Evolutionary conservation across 306 rosid genomes (phyloP), one percentile per base, ranked within the genome.

Genomic region (Begonia masoniana): DNA sequence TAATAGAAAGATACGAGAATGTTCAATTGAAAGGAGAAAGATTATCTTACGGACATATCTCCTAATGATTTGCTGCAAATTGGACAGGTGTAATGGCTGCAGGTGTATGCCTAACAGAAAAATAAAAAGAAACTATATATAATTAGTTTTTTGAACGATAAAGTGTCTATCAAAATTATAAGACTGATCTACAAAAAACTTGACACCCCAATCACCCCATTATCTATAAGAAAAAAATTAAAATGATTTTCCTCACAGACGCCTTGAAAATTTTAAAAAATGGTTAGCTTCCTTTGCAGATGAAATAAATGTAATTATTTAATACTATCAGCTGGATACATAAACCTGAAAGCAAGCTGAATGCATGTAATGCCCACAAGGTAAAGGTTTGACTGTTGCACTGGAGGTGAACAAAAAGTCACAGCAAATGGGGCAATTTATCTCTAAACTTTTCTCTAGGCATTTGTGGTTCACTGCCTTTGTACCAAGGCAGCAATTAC

Each of bases 341-440:
- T 69, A 46, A 58, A 92, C 99, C 99, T 92, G 99, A 76, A 92
- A 92, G 78, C 99, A 92, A 70, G 95, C 93, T 36, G 99, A 92
- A 78, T 92, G 99, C 99, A 92, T 92, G 76, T 86, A 92, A 73
- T 92, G 99, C 52, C 99, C 99, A 74, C 99, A 92, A 12, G 96
- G 93, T 62, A 86, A 82, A 56, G 83, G 83, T 68, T 96, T 79
- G 68, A 92, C 95, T 6, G 96, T 76, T 52, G 94, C 92, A 77
- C 96, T 92, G 56, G 99, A 92, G 62, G 99, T 92, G 68, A 92
- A 92, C 12, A 92, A 68, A 71, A 81, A 84, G 15, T 92, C 99
- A 15, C 96, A 86, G 78, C 99, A 92, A 62, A 92, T 92, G 58
- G 99, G 99, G 74, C 99, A 92, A 66, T 92, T 92, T 64, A 81